Base-by-base conservation (phyloP, 2,329 filamentous ascomycete genomes). In the Pezicula neosporulosa region DNA sequence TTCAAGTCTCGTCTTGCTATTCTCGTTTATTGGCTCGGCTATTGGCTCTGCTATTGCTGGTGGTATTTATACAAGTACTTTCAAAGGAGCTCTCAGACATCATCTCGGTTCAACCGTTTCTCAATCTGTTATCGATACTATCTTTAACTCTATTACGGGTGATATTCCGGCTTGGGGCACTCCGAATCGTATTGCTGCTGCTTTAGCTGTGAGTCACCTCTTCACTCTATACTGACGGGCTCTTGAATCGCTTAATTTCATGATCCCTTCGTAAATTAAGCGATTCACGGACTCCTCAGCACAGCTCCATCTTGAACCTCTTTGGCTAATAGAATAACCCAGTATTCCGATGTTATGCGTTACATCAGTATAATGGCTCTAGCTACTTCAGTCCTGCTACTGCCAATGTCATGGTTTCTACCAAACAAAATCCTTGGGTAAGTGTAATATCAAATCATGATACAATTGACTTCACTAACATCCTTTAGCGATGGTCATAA, bases 61-160 rank as follows among this genome's bases (percentile, higher is more conserved):
- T 5, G 74, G 70, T 6, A 77, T 79, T 13, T 79, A 78, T 56
- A 78, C 75, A 0, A 70, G 68, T n/a, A 68, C 69, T 0, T 68
- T 78, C 54, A 68, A 69, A 30, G 51, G 62, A 4, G 61, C 65
- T 6, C 57, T 77, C 48, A 62, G 63, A 44, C 52, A 59, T 7
- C 68, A 69, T 35, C 58, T 78, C 6, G 72, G 72, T 8, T 47
- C 58, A 0, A 51, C 50, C 3, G 67, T 66, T 2, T 59, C 61
- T 3, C 51, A 64, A 12, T 55, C 58, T 1, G 52, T 66, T 9
- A 66, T 77, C 21, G 59, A 72, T 19, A 53, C 53, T 1, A 59
- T 77, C 24, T 76, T 68, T 53, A 70, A 77, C 55, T 77, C 73
- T 1, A 77, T 78, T 47, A 73, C 70, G 0, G 69, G 66, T 0